These are phyloP conservation scores for Calendula officinalis DNA, from an alignment of 129 eudicot species.

Conservation along the genomic window DNA sequence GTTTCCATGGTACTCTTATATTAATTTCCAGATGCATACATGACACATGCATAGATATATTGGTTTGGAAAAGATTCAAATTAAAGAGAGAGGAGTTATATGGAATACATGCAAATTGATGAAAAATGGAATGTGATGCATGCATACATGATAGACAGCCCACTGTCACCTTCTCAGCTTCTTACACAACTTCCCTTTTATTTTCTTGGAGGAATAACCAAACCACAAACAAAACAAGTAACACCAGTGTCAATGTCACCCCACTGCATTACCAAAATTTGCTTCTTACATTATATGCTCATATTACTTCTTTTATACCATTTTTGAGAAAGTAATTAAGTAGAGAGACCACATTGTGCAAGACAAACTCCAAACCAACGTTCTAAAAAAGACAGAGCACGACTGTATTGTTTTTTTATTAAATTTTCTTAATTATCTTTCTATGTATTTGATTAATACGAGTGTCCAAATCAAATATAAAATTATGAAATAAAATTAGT, in stretches of 20 bases:
- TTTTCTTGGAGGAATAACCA: constrained; percentile 14
- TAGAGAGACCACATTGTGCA: no score
- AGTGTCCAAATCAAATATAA: no score
- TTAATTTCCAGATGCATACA: no score
- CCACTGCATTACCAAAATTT: constrained; percentile 22
- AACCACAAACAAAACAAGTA: constrained; percentile 24
- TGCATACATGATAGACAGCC: constrained; percentile 34
- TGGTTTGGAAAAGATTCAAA: constrained; percentile 9
- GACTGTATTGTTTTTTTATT: no score
- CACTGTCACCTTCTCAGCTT: constrained; percentile 33
- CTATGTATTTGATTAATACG: no score
- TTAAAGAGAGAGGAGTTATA: constrained; percentile 1
- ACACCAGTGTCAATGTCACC: constrained; percentile 24
- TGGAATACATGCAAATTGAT: constrained; percentile 25
- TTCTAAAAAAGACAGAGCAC: no score
- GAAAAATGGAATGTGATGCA: constrained; percentile 30
- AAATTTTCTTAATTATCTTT: no score
- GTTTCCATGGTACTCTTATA: no score
- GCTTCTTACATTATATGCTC: not conserved
- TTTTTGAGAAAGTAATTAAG: not conserved
- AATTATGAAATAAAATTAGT: no score
- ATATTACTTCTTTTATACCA: not conserved
- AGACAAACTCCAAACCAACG: no score
- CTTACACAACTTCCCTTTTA: constrained; percentile 29
- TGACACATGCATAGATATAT: not conserved